These are phyloP conservation scores for Pleurotus citrinopileatus DNA, from an alignment of 768 basidiomycete genomes.

Conservation along the genomic window DNA sequence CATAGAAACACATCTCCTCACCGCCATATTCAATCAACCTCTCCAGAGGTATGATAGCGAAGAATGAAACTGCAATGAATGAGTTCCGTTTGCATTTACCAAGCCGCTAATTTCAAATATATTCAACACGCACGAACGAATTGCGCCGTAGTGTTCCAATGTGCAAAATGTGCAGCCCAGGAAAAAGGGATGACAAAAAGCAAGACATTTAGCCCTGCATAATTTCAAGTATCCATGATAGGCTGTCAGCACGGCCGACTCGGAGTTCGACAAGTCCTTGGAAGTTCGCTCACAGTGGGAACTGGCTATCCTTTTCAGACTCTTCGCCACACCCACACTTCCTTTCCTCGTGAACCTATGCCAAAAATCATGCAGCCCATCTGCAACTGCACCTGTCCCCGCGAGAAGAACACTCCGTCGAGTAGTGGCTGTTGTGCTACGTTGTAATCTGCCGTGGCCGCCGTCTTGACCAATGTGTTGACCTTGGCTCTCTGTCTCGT, in stretches of 20 bases:
- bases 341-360: constrained; percentile 46
- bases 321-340: constrained; percentile 41
- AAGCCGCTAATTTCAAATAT: too few relatives aligned
- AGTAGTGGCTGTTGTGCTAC: neutral
- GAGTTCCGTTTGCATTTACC: too few relatives aligned
- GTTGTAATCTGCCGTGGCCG: neutral
- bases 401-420: neutral
- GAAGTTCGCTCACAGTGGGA: constrained; percentile 47
- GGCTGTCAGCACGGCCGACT: neutral
- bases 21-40: constrained; percentile 65
- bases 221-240: neutral
- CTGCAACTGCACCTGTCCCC: neutral
- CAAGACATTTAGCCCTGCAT: constrained; percentile 55
- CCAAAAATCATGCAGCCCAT: constrained; percentile 26
- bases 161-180: constrained; percentile 53
- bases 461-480: neutral
- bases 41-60: constrained; percentile 66
- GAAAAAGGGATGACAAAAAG: constrained; percentile 57
- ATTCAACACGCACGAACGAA: constrained; percentile 40
- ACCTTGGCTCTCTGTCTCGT: constrained; percentile 8
- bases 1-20: constrained; percentile 53
- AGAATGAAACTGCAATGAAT: constrained; percentile 49
- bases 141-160: constrained; percentile 33
- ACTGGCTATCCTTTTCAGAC: constrained; percentile 41
- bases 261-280: neutral